Conservation (phyloP, 2,329 filamentous ascomycete genomes). For the Drechslera avenae region DNA sequence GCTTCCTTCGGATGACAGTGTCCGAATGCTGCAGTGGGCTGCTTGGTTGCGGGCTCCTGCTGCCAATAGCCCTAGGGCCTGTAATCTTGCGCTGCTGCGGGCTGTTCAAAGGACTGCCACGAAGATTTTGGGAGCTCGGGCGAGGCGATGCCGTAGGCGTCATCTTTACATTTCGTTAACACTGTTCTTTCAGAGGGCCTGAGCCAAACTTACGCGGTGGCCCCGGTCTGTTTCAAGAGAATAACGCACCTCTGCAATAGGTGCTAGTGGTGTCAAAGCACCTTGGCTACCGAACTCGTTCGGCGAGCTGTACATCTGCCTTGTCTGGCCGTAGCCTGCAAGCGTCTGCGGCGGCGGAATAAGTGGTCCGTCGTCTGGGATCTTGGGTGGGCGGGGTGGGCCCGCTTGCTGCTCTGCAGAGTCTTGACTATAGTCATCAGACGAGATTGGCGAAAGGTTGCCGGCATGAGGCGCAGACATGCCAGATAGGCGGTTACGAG, state of each 20-base stretch:
- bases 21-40: slow-evolving; percentile 38
- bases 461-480: slow-evolving; percentile 41
- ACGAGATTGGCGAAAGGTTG: slow-evolving; percentile 46
- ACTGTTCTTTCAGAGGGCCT: slow-evolving; percentile 1
- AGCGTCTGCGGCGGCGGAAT: slow-evolving; percentile 57
- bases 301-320: slow-evolving; percentile 47
- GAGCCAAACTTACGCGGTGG: slow-evolving; percentile 28
- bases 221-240: slow-evolving; percentile 55
- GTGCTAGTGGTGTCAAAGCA: slow-evolving; percentile 51
- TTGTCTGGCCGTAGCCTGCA: slow-evolving; percentile 45
- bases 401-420: slow-evolving; percentile 47
- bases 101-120: slow-evolving; percentile 30
- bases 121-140: slow-evolving; percentile 35
- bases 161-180: slow-evolving; percentile 29
- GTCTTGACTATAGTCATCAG: slow-evolving; percentile 47
- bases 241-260: slow-evolving; percentile 59
- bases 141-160: slow-evolving; percentile 42
- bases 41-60: slow-evolving; percentile 45
- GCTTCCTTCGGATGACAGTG: slow-evolving; percentile 46
- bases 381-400: slow-evolving; percentile 59
- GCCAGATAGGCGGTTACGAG: slow-evolving; percentile 47
- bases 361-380: slow-evolving; percentile 63
- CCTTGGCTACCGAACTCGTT: slow-evolving; percentile 47
- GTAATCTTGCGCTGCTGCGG: slow-evolving; percentile 53
- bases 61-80: slow-evolving; percentile 56